Percentiles rank a stretch among this genome's conserved stretches.
Evolutionary conservation across 257 asterid genomes (phyloP).

Genomic region (Leptodermis oblonga): DNA sequence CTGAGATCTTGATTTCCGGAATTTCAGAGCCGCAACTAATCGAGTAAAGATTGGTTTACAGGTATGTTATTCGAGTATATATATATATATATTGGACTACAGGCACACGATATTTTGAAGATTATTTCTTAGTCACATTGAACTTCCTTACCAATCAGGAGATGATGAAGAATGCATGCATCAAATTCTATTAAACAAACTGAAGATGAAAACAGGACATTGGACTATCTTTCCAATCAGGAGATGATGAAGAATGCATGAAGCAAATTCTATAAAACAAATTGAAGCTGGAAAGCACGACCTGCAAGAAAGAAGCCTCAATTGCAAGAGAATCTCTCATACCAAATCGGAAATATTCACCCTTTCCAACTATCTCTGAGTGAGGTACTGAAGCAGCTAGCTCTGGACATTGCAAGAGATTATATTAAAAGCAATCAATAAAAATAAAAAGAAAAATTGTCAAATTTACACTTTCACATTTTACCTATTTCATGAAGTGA

Average conservation of each 20-base stretch:
- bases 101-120: background rate
- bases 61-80: background rate
- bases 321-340: slow-evolving; percentile 98
- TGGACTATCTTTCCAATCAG: background rate
- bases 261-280: background rate
- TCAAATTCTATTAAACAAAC: background rate
- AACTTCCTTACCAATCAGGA: background rate
- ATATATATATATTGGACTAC: background rate
- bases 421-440: background rate
- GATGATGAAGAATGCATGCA: background rate
- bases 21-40: background rate
- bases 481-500: background rate
- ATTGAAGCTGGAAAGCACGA: slow-evolving; percentile 20
- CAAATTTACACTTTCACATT: background rate
- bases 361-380: slow-evolving; percentile 77
- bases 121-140: background rate
- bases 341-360: slow-evolving; percentile 92
- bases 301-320: slow-evolving; percentile 97
- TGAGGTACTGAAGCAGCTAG: slow-evolving; percentile 83
- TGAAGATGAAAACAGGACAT: slow-evolving; percentile 4
- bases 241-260: background rate
- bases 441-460: background rate
- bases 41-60: background rate
- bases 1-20: slow-evolving; percentile 3
- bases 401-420: slow-evolving; percentile 37